Base-by-base conservation (phyloP, 441 rosid species). In the Pelargonium fulgidum region DNA sequence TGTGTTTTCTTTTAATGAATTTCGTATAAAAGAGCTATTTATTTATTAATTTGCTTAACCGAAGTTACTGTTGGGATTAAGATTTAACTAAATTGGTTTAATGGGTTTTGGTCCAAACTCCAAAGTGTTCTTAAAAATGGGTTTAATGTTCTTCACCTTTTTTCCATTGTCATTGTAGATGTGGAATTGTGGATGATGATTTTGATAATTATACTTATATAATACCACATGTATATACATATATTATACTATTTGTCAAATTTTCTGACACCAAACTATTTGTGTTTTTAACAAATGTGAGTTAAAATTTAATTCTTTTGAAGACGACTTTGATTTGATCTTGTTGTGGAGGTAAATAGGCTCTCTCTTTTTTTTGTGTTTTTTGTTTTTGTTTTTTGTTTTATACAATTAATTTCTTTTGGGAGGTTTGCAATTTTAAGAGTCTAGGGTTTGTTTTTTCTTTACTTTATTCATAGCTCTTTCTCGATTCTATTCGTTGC, bases 101-200 rank as follows among this genome's bases (percentile, higher is more conserved):
- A 16, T 16, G 61, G 22, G 16, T 14, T 56, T 56, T 56, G 7
- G 10, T 56, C 11, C 62, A 7, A 19, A 56, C 24, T 14, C 19
- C 62, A 9, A 33, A 33, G 39, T 33, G 39, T 33, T 33, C 39
- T 56, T 6, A 56, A 19, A 56, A 56, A 22, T 14, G 24, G 22
- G 20, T 54, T 58, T 58, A 58, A 58, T 58, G 63, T 58, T 58
- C 63, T 58, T 58, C 63, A 58, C 63, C 63, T 58, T 12, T 20
- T 58, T 58, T 54, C 20, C 47, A 10, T 9, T 42, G 20, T 6
- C 10, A 54, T 54, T 54, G 62, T 54, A 26, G 33, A 26, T 26
- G 17, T 22, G 62, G 39, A 33, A 33, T 33, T 54, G 24, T 54
- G 62, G 22, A 58, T 9, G 29, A 20, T 19, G 12, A 0, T 20